Percentiles rank a stretch among this genome's conserved stretches.
phyloP scores from a whole-genome alignment of 2,329 filamentous ascomycete genomes.

The Pseudopithomyces maydicus region DNA sequence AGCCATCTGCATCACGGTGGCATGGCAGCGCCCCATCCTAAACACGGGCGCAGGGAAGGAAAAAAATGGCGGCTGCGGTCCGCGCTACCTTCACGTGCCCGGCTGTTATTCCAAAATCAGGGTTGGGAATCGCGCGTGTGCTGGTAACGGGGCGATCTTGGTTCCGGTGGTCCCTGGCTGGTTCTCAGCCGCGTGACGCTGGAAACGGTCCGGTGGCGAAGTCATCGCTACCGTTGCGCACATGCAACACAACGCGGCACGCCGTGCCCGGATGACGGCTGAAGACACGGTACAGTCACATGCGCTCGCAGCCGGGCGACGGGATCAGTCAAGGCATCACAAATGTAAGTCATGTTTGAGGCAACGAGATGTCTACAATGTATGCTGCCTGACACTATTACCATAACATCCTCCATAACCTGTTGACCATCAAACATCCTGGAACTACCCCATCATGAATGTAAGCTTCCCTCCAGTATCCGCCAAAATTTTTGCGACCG shows the following conservation, averaged over 20 bases:
- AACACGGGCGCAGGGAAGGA: neutral
- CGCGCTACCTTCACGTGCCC: too few relatives aligned
- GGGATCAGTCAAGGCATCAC: neutral
- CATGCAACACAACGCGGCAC: neutral
- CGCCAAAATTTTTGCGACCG: conserved; percentile 26
- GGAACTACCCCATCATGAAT: conserved; percentile 25
- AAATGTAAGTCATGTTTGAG: neutral
- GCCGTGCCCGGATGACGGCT: too few relatives aligned
- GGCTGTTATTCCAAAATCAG: too few relatives aligned
- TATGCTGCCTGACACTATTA: conserved; percentile 28
- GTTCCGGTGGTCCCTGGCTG: too few relatives aligned
- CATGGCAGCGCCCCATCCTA: neutral
- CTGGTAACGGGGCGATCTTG: too few relatives aligned
- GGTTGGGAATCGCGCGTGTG: too few relatives aligned
- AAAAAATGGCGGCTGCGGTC: neutral
- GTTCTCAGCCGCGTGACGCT: neutral
- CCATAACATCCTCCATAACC: conserved; percentile 27
- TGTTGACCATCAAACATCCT: conserved; percentile 18
- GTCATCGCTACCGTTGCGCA: neutral
- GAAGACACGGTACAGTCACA: neutral
- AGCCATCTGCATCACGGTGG: neutral
- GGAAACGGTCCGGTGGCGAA: neutral
- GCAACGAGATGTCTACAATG: conserved; percentile 26
- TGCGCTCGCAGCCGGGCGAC: neutral
- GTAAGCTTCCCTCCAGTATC: conserved; percentile 31